Conservation (phyloP, 2,329 filamentous ascomycete species). For the Talaromyces albobiverticillius region DNA sequence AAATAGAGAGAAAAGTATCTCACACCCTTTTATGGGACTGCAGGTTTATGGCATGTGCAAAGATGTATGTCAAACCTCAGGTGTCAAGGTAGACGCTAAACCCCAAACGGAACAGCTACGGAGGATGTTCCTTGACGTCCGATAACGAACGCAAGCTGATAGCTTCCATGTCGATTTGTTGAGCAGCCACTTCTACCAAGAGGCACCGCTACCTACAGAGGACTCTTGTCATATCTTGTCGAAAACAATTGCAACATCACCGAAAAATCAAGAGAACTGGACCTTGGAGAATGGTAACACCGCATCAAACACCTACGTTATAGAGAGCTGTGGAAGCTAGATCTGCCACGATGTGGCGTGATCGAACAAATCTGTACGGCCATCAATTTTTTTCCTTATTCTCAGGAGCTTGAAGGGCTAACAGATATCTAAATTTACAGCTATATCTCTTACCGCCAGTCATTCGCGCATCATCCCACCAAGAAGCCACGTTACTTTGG, state of each 20-base stretch:
- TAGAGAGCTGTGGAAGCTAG: constrained; percentile 11
- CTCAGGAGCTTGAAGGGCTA: no score
- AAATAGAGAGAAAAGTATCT: no score
- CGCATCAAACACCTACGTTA: constrained; percentile 2
- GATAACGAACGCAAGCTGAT: constrained; percentile 8
- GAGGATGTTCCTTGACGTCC: background rate
- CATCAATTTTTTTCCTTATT: constrained; percentile 4
- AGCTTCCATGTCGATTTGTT: background rate
- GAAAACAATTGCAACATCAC: background rate
- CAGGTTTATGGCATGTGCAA: no score
- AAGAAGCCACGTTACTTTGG: constrained; percentile 73
- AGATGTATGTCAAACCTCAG: background rate
- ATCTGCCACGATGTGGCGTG: constrained; percentile 85
- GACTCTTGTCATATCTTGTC: no score
- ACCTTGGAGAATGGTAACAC: constrained; percentile 2
- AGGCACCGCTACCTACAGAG: no score
- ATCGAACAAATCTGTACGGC: constrained; percentile 95
- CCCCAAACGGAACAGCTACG: constrained; percentile 11
- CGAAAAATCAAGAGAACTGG: background rate
- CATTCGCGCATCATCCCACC: constrained; percentile 89
- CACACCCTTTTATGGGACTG: no score
- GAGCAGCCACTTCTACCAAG: no score
- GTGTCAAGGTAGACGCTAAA: background rate
- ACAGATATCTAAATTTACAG: constrained; percentile 44
- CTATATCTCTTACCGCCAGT: constrained; percentile 98